Evolutionary conservation across 345 rosid species (phyloP).

Genomic region (Salix udensis): DNA sequence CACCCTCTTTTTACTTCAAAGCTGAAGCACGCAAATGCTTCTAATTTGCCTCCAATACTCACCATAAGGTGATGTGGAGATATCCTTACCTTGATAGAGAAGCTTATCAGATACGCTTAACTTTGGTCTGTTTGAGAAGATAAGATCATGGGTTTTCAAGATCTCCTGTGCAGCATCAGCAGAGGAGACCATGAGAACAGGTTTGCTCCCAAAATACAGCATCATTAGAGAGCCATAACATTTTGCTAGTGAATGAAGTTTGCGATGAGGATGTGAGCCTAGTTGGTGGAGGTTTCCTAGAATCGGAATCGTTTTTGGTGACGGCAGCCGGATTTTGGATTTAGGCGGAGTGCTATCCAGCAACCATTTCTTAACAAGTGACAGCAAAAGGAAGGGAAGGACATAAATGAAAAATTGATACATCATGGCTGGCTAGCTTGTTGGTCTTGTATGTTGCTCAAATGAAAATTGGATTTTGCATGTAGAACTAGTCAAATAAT

Average conservation of each 20-base stretch:
- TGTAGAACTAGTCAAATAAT: too few species aligned
- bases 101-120: conserved; percentile 19
- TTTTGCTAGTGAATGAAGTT: conserved; percentile 36
- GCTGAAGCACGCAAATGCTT: conserved; percentile 41
- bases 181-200: too few species aligned
- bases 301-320: conserved; percentile 50
- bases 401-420: too few species aligned
- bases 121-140: conserved; percentile 11
- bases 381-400: too few species aligned
- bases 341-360: too few species aligned
- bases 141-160: too few species aligned
- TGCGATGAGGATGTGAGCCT: conserved; percentile 44
- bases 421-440: too few species aligned
- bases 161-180: too few species aligned
- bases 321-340: conserved; percentile 28
- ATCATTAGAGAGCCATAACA: conserved; percentile 57
- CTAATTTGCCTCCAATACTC: conserved; percentile 72
- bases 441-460: too few species aligned
- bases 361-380: too few species aligned
- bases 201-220: conserved; percentile 41
- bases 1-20: conserved; percentile 51
- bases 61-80: conserved; percentile 47
- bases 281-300: conserved; percentile 62
- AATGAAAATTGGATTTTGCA: too few species aligned
- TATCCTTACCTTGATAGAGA: conserved; percentile 34